Conservation (phyloP, 148 eudicot genomes). For the Rheum nobile region DNA sequence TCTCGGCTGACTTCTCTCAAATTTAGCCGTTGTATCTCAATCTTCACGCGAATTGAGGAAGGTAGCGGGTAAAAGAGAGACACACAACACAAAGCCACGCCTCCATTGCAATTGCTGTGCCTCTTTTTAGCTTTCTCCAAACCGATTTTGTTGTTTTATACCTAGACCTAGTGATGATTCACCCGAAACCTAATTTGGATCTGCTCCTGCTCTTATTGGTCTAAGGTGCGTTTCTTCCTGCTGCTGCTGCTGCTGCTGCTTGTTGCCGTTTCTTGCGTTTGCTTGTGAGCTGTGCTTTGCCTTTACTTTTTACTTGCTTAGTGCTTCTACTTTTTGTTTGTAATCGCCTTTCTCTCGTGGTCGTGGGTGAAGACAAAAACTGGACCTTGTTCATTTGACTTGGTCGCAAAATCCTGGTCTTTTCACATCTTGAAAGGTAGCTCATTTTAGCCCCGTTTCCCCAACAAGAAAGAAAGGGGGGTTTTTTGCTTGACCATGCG, state of each 20-base stretch:
- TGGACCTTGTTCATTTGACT: background rate
- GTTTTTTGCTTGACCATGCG: background rate
- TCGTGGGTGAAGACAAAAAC: background rate
- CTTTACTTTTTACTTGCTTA: background rate
- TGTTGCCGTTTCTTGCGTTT: background rate
- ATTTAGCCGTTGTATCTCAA: background rate
- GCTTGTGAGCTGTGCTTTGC: background rate
- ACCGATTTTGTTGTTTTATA: background rate
- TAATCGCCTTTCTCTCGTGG: background rate
- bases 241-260: background rate
- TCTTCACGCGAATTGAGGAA: background rate
- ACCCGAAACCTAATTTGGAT: background rate
- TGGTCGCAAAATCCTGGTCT: background rate
- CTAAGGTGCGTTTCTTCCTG: slow-evolving; percentile 1
- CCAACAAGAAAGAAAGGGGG: background rate
- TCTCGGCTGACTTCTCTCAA: background rate
- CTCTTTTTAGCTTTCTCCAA: background rate
- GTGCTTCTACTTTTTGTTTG: background rate
- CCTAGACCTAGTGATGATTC: background rate
- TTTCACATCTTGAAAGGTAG: background rate
- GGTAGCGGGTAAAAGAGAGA: background rate
- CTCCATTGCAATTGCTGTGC: background rate
- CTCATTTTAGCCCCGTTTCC: background rate
- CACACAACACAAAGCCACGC: background rate
- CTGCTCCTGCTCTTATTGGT: background rate